Base-by-base conservation (phyloP, 306 rosid species). In the Geum urbanum region DNA sequence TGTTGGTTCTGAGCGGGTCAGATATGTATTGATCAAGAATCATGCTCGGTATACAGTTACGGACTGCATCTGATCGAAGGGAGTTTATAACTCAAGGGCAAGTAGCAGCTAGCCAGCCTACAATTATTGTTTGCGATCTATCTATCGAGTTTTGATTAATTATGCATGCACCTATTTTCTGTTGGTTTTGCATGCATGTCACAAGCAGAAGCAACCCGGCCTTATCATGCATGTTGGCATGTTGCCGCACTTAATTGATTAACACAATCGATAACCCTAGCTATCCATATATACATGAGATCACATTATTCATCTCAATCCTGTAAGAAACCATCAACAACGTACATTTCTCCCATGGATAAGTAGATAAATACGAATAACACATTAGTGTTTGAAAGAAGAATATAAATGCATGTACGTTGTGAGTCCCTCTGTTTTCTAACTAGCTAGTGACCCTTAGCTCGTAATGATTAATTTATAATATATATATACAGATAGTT, bases 161-260 rank as follows among this genome's bases (percentile, higher is more conserved):
- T 62, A 55, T 72, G 70, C 72, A 59, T 51, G 40, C 69, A 52
- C 32, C 61, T 24, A 24, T 24, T 4, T 12, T 24, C 82, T 73
- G 77, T 19, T 52, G 58, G 50, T 56, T 43, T 57, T 77, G 84
- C 84, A 76, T 76, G 75, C 73, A 72, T 72, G 81, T 57, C 73
- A 54, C 75, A 24, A 24, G 64, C 78, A 47, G 66, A 69, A 46
- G 61, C 60, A 24, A 24, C 27, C 27, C 27, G 0, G 27, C 44
- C 76, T 46, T 54, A 40, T 61, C 79, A 71, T 51, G 27, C 27
- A 24, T 24, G 79, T 77, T 75, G 71, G 27, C 27, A 24, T 24
- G 79, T 77, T 75, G 71, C 46, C 9, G 76, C 80, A 84, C 78
- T 82, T 6, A 75, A 52, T 70, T 72, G 55, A 69, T 41, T 19